Evolutionary conservation across 805 yeast genomes (phyloP).

Genomic region (Wickerhamiella alocasiicola): DNA sequence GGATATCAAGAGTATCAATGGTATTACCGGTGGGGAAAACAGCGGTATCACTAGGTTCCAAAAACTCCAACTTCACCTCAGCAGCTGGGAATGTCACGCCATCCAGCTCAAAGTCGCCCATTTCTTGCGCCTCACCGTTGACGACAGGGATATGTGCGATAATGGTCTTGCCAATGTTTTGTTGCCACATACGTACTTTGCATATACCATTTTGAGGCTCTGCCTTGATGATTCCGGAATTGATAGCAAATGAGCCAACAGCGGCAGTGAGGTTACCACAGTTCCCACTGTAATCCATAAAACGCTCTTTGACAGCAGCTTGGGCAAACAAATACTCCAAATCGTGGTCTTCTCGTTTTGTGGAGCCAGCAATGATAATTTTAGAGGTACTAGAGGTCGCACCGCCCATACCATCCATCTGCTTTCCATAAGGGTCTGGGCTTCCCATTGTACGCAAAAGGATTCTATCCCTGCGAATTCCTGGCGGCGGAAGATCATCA

Average conservation of each 20-base stretch:
- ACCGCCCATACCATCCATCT: constrained; percentile 14
- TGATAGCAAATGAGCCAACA: constrained; percentile 13
- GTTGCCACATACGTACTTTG: constrained; percentile 6
- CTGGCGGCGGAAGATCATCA: constrained; percentile 9
- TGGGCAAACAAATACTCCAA: constrained; percentile 14
- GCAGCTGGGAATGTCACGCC: constrained; percentile 11
- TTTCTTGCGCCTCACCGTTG: constrained; percentile 1
- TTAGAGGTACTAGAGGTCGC: constrained; percentile 15
- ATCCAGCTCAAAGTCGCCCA: constrained; percentile 5
- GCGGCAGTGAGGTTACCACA: constrained; percentile 15
- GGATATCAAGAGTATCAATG: neutral
- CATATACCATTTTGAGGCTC: constrained; percentile 6
- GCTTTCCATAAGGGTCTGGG: constrained; percentile 14
- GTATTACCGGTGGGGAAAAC: constrained; percentile 13
- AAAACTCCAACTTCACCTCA: constrained; percentile 10
- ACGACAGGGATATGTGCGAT: constrained; percentile 8
- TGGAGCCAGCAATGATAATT: constrained; percentile 9
- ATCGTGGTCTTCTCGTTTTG: constrained; percentile 1
- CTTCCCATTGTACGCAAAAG: constrained; percentile 13
- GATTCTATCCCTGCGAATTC: constrained; percentile 7
- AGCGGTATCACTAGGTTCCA: constrained; percentile 12
- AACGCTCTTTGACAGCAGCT: constrained; percentile 9
- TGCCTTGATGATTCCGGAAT: neutral
- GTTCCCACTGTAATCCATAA: constrained; percentile 14
- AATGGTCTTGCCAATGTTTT: constrained; percentile 10